phyloP scores from a whole-genome alignment of 2,329 filamentous ascomycete genomes.

The Aspergillus brunneoviolaceus region DNA sequence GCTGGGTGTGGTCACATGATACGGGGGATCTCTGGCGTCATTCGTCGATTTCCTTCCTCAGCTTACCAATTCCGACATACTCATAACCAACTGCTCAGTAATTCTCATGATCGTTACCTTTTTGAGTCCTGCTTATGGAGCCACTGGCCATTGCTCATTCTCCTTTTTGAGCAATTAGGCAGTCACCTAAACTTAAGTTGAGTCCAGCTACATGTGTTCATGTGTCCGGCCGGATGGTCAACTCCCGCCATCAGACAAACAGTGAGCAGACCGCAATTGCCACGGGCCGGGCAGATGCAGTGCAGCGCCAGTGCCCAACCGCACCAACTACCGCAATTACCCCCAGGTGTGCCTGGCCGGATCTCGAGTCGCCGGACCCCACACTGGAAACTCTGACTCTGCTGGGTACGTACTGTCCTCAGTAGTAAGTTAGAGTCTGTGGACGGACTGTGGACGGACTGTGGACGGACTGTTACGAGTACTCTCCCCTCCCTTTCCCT shows the following conservation, averaged over 20 bases:
- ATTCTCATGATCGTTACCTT: no score
- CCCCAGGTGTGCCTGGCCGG: constrained; percentile 4
- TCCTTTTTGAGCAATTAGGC: background rate
- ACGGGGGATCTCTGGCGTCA: background rate
- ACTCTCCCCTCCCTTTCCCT: background rate
- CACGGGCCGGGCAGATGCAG: constrained; percentile 4
- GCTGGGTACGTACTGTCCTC: background rate
- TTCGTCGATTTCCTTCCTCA: background rate
- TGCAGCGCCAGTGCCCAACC: constrained; percentile 3
- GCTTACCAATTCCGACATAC: background rate
- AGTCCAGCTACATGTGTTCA: no score
- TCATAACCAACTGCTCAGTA: no score
- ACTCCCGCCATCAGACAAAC: constrained; percentile 15
- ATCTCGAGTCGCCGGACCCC: constrained; percentile 1
- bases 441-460: no score
- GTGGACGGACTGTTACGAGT: no score
- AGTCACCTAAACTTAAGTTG: background rate
- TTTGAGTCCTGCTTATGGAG: background rate
- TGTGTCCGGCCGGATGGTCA: constrained; percentile 1
- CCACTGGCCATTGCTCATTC: background rate
- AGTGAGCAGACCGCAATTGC: constrained; percentile 8
- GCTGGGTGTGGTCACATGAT: background rate
- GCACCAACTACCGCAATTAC: constrained; percentile 8
- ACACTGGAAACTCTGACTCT: background rate
- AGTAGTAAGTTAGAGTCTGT: no score